A percentile compares a stretch with the other conserved stretches of the same genome.
These are phyloP conservation scores for Rhodotorula sp. DNA, from an alignment of 1,284 basidiomycete genomes.

Conservation along the genomic window DNA sequence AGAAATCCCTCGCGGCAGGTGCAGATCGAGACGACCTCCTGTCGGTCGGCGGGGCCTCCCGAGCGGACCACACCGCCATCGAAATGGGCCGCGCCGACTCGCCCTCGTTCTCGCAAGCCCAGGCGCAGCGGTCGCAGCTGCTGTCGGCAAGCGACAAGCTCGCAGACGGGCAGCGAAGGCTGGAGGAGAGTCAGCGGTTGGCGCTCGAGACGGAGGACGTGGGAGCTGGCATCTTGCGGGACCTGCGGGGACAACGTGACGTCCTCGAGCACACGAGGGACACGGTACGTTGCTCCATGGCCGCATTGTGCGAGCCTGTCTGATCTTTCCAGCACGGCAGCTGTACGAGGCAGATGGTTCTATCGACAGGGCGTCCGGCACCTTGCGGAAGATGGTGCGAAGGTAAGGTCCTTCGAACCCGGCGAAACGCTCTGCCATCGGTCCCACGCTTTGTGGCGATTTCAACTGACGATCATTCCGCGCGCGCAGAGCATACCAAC, in stretches of 20 bases:
- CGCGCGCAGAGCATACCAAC: conserved; percentile 45
- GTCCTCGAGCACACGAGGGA: conserved; percentile 93
- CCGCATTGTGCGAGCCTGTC: background rate
- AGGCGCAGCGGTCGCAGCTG: conserved; percentile 72
- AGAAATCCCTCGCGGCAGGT: conserved; percentile 54
- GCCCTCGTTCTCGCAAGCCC: conserved; percentile 50
- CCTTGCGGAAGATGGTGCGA: conserved; percentile 63
- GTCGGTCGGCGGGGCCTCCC: conserved; percentile 35
- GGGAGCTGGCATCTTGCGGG: conserved; percentile 86
- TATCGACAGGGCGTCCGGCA: conserved; percentile 61
- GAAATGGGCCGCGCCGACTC: conserved; percentile 60
- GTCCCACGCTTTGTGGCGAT: background rate
- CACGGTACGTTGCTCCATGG: conserved; percentile 60
- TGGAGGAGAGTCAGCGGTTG: conserved; percentile 87
- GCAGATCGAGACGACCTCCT: conserved; percentile 54
- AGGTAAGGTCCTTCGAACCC: conserved; percentile 53
- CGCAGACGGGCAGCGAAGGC: conserved; percentile 59
- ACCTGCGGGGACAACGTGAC: conserved; percentile 83
- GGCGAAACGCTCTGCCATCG: background rate
- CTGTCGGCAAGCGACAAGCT: conserved; percentile 57
- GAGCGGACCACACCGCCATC: conserved; percentile 50
- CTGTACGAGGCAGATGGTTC: conserved; percentile 60
- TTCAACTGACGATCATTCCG: conserved; percentile 7
- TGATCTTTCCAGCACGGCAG: conserved; percentile 47
- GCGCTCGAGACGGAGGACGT: conserved; percentile 96